phyloP scores from a whole-genome alignment of 2,329 filamentous ascomycete genomes.

The Plectosphaerella plurivora region DNA sequence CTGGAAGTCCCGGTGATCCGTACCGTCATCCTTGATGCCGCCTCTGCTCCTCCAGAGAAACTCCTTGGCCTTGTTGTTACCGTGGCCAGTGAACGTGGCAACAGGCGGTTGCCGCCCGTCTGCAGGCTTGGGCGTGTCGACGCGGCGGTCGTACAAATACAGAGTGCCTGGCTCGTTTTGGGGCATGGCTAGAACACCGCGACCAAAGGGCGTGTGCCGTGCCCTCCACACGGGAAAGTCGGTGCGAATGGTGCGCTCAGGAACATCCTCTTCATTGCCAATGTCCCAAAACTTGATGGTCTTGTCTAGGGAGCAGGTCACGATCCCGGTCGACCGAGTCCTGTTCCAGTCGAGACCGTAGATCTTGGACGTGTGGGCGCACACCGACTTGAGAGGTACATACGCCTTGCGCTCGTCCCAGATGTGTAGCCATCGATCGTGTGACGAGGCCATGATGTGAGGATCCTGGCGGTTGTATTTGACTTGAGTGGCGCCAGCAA shows the following conservation, averaged over 20 bases:
- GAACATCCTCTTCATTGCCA: constrained; percentile 51
- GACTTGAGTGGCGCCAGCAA: constrained; percentile 88
- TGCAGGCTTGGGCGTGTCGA: constrained; percentile 36
- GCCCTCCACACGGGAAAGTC: constrained; percentile 88
- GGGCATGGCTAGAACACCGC: constrained; percentile 83
- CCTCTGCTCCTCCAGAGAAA: constrained; percentile 86
- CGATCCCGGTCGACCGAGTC: constrained; percentile 63
- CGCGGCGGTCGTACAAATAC: constrained; percentile 73
- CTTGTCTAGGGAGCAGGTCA: constrained; percentile 86
- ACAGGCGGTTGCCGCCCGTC: constrained; percentile 45
- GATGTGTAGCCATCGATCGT: constrained; percentile 81
- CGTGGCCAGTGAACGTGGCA: constrained; percentile 56
- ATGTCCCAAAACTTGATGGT: constrained; percentile 96
- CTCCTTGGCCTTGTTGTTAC: constrained; percentile 73
- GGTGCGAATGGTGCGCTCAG: constrained; percentile 74
- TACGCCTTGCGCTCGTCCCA: constrained; percentile 85
- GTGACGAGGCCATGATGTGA: constrained; percentile 85
- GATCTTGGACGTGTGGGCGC: constrained; percentile 87
- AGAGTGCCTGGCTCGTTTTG: constrained; percentile 82
- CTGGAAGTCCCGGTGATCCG: constrained; percentile 86
- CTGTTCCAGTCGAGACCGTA: constrained; percentile 96
- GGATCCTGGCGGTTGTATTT: constrained; percentile 88
- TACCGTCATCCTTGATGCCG: constrained; percentile 56
- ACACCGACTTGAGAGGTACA: constrained; percentile 75
- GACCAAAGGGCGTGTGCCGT: constrained; percentile 84